A percentile compares a stretch with the other conserved stretches of the same genome.
Conservation (phyloP, 2,329 filamentous ascomycete genomes). For the Bipolaris oryzae region DNA sequence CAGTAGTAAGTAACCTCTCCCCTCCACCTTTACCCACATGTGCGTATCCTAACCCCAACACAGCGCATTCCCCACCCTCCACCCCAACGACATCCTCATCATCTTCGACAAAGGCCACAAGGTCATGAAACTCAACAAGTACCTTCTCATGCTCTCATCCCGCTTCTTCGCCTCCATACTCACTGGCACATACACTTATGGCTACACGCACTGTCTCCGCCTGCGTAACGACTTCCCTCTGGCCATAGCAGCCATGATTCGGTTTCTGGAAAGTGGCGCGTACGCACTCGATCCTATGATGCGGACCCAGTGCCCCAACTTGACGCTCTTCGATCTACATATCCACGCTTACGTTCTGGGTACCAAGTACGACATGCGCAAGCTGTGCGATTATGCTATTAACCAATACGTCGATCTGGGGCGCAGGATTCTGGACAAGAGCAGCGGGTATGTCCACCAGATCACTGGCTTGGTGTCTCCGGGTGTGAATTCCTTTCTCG, state of each 20-base stretch:
- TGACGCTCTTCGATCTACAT: constrained; percentile 33
- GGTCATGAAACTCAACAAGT: constrained; percentile 21
- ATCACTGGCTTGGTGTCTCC: not conserved
- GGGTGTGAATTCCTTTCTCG: constrained; percentile 20
- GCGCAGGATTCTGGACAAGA: constrained; percentile 12
- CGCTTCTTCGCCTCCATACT: constrained; percentile 23
- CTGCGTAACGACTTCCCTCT: constrained; percentile 31
- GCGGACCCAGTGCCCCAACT: constrained; percentile 13
- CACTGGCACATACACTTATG: constrained; percentile 13
- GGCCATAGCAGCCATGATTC: constrained; percentile 25
- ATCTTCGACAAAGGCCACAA: constrained; percentile 26
- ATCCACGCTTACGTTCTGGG: constrained; percentile 33
- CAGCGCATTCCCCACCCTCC: constrained; percentile 18
- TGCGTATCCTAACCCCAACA: not conserved
- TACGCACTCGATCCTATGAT: constrained; percentile 26
- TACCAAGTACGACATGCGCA: constrained; percentile 26
- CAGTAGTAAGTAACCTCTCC: constrained; percentile 9
- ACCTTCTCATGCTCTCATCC: constrained; percentile 22
- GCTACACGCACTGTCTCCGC: constrained; percentile 19
- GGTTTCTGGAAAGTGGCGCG: constrained; percentile 25
- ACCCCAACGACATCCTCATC: constrained; percentile 22
- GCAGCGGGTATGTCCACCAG: constrained; percentile 2
- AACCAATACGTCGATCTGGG: constrained; percentile 20
- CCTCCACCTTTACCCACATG: not conserved
- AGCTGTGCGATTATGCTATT: constrained; percentile 18